Base-by-base conservation (phyloP, 306 rosid species). In the Medicago arabica region DNA sequence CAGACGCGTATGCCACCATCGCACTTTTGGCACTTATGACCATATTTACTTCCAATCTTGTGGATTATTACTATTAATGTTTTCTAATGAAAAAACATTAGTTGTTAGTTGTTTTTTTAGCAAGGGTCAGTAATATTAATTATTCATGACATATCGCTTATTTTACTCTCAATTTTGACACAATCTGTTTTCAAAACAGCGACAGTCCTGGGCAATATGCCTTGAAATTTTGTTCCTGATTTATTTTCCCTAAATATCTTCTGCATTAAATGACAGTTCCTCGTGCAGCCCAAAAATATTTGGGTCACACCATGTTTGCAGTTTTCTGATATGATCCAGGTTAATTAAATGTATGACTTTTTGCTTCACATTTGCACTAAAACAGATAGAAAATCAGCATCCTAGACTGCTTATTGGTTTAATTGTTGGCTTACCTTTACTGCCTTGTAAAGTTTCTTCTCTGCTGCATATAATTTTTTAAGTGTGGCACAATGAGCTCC, bases 401-500 rank as follows among this genome's bases (percentile, higher is more conserved):
- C 69, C 34, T 71, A 70, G 17, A 72, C 60, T 39, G 36, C 21
- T 10, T 54, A 65, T 68, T 61, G 41, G 14, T 23, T 79, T 65
- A 8, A 1, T 36, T 25, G 40, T 58, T 50, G 73, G 69, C 80
- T 85, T 77, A 92, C 99, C 98, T 95, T 95, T 9, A 90, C 36
- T 55, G 89, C 91, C 85, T 87, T 85, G 82, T 78, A 88, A 82
- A 95, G 97, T 72, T 75, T 89, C 86, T 83, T 84, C 79, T 95
- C 99, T 23, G 86, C 91, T 0, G 76, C 89, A 74, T 84, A 87
- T 75, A 95, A 80, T 23, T 84, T 95, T 79, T 81, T 79, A 44
- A 95, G 96, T 61, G 99, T 92, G 72, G 86, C 67, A 75, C 91
- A 90, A 85, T 95, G 98, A 84, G 96, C 98, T 77, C 98, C 99